Percentiles rank a stretch among this genome's conserved stretches.
Conservation (phyloP, 2,329 filamentous ascomycete genomes). For the Sporothrix dimorphospora region DNA sequence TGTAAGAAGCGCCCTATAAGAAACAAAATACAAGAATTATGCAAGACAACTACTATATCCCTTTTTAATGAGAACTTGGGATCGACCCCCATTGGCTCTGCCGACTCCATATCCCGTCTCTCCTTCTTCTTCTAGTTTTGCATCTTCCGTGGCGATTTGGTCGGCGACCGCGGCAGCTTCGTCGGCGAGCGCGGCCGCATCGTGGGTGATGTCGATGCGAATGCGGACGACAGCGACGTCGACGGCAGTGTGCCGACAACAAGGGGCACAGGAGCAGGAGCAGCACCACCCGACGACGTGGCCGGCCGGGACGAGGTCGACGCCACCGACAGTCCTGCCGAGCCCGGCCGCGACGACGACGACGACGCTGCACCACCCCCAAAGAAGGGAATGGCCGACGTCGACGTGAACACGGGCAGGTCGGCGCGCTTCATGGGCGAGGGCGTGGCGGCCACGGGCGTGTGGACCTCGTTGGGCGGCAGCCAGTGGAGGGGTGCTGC, state of each 20-base stretch:
- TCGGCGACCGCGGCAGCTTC: slow-evolving; percentile 16
- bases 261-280: not conserved
- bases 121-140: not conserved
- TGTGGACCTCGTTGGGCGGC: slow-evolving; percentile 47
- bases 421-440: slow-evolving; percentile 45
- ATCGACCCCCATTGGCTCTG: not conserved
- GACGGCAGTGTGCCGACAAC: no score
- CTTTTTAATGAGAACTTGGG: not conserved
- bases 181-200: not conserved
- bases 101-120: not conserved
- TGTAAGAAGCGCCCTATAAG: not conserved
- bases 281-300: not conserved
- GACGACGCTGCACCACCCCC: not conserved
- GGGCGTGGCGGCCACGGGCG: slow-evolving; percentile 38
- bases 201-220: not conserved
- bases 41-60: slow-evolving; percentile 8
- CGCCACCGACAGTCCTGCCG: slow-evolving; percentile 16
- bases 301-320: slow-evolving; percentile 18
- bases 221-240: no score
- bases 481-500: slow-evolving; percentile 53
- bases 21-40: not conserved
- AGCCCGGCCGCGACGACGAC: slow-evolving; percentile 20
- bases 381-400: slow-evolving; percentile 54
- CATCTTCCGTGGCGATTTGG: slow-evolving; percentile 13
- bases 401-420: slow-evolving; percentile 47